Evolutionary conservation across 495 filamentous ascomycete species (phyloP).

Genomic region (Neurospora sp.): DNA sequence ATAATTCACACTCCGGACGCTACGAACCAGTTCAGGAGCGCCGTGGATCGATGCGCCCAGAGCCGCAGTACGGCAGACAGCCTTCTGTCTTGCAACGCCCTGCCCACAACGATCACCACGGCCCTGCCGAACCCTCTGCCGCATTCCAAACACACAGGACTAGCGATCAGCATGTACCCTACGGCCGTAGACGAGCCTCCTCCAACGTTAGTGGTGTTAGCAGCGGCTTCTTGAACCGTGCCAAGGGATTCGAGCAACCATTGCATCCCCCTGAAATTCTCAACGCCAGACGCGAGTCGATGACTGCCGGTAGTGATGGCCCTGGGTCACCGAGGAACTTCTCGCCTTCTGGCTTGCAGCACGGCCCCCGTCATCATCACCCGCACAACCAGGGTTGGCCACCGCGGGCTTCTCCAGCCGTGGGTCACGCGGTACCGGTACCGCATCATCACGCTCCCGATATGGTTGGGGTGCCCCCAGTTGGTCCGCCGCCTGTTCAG

Average conservation of each 20-base stretch:
- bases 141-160: slow-evolving; percentile 79
- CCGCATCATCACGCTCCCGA: slow-evolving; percentile 28
- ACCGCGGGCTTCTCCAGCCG: slow-evolving; percentile 39
- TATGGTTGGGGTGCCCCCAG: slow-evolving; percentile 2
- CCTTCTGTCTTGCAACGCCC: slow-evolving; percentile 72
- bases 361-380: slow-evolving; percentile 22
- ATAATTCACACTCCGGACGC: slow-evolving; percentile 85
- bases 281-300: slow-evolving; percentile 34
- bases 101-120: slow-evolving; percentile 40
- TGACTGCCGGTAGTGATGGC: slow-evolving; percentile 35
- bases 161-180: slow-evolving; percentile 58
- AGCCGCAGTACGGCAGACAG: slow-evolving; percentile 51
- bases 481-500: slow-evolving; percentile 13
- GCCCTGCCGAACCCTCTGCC: slow-evolving; percentile 81
- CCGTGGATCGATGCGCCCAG: slow-evolving; percentile 49
- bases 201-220: slow-evolving; percentile 93
- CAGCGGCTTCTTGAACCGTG: slow-evolving; percentile 48
- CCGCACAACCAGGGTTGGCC: slow-evolving; percentile 36
- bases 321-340: slow-evolving; percentile 37
- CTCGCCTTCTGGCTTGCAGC: slow-evolving; percentile 25
- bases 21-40: slow-evolving; percentile 85
- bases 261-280: slow-evolving; percentile 34
- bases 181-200: slow-evolving; percentile 75
- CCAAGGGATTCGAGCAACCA: slow-evolving; percentile 36
- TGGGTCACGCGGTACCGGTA: slow-evolving; percentile 38